A percentile compares a stretch with the other conserved stretches of the same genome.
Conservation (phyloP, 1,139 yeast genomes). For the Groenewaldozyma sp. region DNA sequence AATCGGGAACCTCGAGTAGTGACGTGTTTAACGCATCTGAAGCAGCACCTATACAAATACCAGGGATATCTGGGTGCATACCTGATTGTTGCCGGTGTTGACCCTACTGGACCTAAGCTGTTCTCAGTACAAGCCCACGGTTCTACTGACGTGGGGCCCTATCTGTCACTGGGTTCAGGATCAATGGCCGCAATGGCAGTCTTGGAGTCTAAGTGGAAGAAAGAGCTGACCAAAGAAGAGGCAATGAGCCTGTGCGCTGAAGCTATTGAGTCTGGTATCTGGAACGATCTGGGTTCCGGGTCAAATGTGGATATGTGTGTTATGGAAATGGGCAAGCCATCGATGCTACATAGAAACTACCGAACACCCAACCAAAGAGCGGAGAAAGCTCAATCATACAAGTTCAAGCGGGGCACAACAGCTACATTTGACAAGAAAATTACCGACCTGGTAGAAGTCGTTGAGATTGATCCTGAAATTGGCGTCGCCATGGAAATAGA, state of each 20-base stretch:
- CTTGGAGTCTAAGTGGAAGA: conserved; percentile 78
- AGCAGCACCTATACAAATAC: conserved; percentile 90
- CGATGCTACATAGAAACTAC: conserved; percentile 75
- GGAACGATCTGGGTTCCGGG: conserved; percentile 98
- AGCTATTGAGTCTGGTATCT: conserved; percentile 95
- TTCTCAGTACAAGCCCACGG: conserved; percentile 96
- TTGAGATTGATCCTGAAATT: conserved; percentile 46
- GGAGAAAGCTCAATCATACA: conserved; percentile 70
- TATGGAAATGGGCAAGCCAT: conserved; percentile 79
- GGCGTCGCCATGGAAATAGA: conserved; percentile 66
- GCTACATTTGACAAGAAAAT: conserved; percentile 62
- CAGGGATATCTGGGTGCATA: conserved; percentile 98
- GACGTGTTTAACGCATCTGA: conserved; percentile 84
- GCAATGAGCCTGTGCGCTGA: conserved; percentile 84
- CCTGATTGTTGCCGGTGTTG: conserved; percentile 92
- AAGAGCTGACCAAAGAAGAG: conserved; percentile 69
- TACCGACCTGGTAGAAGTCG: conserved; percentile 57
- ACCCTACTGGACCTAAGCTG: conserved; percentile 91
- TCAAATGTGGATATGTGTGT: conserved; percentile 96
- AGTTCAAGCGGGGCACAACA: conserved; percentile 86
- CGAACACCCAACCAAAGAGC: conserved; percentile 85
- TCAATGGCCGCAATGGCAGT: conserved; percentile 99
- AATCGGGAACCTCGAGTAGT: conserved; percentile 87
- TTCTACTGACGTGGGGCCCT: conserved; percentile 90
- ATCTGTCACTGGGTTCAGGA: conserved; percentile 90